Base-by-base conservation (phyloP, 129 eudicot genomes). In the sunflower (Helianthus annuus) region DNA sequence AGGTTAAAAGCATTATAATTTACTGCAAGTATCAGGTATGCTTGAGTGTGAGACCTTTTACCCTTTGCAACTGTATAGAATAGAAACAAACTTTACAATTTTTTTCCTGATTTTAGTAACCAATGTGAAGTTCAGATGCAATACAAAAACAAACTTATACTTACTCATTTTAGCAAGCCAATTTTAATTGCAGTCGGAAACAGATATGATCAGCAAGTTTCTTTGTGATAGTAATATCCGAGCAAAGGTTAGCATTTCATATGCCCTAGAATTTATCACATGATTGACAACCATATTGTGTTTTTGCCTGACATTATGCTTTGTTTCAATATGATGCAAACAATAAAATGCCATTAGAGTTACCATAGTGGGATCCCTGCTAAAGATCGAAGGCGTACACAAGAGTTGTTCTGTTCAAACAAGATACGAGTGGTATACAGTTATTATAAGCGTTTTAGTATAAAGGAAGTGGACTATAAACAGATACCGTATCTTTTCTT, bases 11-110 rank as follows among this genome's bases (percentile, higher is more conserved):
- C 94, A 88, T 90, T 73, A 95, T 90, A 67, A 76, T 95, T 48
- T 95, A 95, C 86, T 95, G 99, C 87, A 90, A 90, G 76, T 95
- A 88, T 78, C 97, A 95, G 99, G 99, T 95, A 75, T 53, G 12
- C 10, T 27, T 49, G 32, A 8, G 57, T 12, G 15, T 13, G 42
- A 40, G 65, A 29, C 48, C 64, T 12, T 22, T 9, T 39, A 34
- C 29, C 22, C 17, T 64, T 9, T 57, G 54, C 54, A 54, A 32
- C 8, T 60, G 17, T 60, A 60, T 27, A 39, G 7, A 60, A 13
- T 60, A 60, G 66, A 60, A 32, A 60, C 66, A 29, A 60, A 60
- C 19, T 5, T 58, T 58, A 58, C 40, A 27, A 19, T 24, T 27
- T 8, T 49, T 51, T 51, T 11, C n/a, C 64, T 58, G 40, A 58